Base-by-base conservation (phyloP, 768 basidiomycete genomes). In the Pisolithus sp. region DNA sequence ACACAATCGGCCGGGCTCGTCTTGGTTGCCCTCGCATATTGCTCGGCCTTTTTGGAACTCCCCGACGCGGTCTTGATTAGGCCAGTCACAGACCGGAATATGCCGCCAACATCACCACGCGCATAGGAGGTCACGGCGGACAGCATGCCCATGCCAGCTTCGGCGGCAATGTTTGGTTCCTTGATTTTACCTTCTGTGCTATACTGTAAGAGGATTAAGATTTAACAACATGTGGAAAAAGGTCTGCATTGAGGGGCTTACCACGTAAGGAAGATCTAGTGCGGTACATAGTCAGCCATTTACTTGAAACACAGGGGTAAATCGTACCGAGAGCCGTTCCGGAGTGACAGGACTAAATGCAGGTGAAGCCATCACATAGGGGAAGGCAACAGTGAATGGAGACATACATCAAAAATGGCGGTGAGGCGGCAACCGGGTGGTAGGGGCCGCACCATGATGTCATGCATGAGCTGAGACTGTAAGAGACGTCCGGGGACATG, bases 181-280 rank as follows among this genome's bases (percentile, higher is more conserved):
- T 97, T 96, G 64, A 97, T 71, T 63, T 90, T 93, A 46, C 93
- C 93, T 71, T 97, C 92, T 7, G 93, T 95, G 20, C 92, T 92
- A 70, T 97, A 97, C 83, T 89, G 48, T 36, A 51, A 13, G 46
- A 20, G 50, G 24, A 17, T 12, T 49, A 24, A 18, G 50, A 36
- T 18, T 23, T 56, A 75, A 37, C 68, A 86, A 84, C 37, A 80
- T 75, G 66, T 85, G 88, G 3, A 83, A 83, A 24, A 87, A 26
- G 73, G 65, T 88, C 83, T 85, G 46, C 55, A 45, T 34, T 20
- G 49, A 50, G 21, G 15, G 8, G 17, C 43, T 12, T 28, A 45
- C 43, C 43, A 45, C 43, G 26, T 26, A 45, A 30, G 43, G 43
- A 45, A 45, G 43, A 28, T 45, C 43, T 45, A 17, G n/a, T 5